Evolutionary conservation across 352 stramenopile species (phyloP).

Genomic region (Phytophthora cryptogea): DNA sequence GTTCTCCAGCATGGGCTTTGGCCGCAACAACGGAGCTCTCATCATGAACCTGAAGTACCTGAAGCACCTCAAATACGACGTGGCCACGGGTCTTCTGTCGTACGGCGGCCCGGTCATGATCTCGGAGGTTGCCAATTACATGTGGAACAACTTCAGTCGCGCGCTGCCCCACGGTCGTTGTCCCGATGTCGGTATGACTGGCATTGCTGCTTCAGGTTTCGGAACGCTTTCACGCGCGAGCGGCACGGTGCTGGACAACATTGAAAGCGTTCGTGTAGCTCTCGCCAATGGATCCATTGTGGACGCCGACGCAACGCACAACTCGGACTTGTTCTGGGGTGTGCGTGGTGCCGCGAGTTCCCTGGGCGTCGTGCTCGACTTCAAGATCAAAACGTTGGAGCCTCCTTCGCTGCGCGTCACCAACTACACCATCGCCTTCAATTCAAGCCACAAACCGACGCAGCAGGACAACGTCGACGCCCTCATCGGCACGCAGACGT

Average conservation of each 20-base stretch:
- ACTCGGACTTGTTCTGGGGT: slow-evolving; percentile 31
- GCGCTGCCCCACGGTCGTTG: slow-evolving; percentile 30
- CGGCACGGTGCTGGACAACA: slow-evolving; percentile 33
- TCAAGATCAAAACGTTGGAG: slow-evolving; percentile 26
- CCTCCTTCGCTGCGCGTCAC: slow-evolving; percentile 13
- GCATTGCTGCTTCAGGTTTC: slow-evolving; percentile 28
- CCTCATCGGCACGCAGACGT: slow-evolving; percentile 26
- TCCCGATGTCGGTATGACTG: slow-evolving; percentile 34
- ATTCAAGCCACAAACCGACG: slow-evolving; percentile 18
- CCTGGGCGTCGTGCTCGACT: slow-evolving; percentile 29
- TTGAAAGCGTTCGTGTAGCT: slow-evolving; percentile 23
- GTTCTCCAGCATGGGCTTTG: slow-evolving; percentile 37
- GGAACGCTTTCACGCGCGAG: slow-evolving; percentile 24
- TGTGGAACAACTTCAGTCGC: slow-evolving; percentile 21
- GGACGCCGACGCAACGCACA: slow-evolving; percentile 19
- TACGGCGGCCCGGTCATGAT: slow-evolving; percentile 34
- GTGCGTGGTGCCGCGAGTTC: slow-evolving; percentile 31
- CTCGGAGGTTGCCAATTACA: slow-evolving; percentile 22
- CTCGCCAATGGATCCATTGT: slow-evolving; percentile 32
- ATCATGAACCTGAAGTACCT: slow-evolving; percentile 31
- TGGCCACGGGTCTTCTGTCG: slow-evolving; percentile 21
- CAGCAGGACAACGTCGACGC: slow-evolving; percentile 34
- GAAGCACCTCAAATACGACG: slow-evolving; percentile 26
- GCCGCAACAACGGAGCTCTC: slow-evolving; percentile 30
- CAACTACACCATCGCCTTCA: slow-evolving; percentile 30